A percentile compares a stretch with the other conserved stretches of the same genome.
These are phyloP conservation scores for Massariosphaeria phaeospora DNA, from an alignment of 495 filamentous ascomycete genomes.

Conservation along the genomic window DNA sequence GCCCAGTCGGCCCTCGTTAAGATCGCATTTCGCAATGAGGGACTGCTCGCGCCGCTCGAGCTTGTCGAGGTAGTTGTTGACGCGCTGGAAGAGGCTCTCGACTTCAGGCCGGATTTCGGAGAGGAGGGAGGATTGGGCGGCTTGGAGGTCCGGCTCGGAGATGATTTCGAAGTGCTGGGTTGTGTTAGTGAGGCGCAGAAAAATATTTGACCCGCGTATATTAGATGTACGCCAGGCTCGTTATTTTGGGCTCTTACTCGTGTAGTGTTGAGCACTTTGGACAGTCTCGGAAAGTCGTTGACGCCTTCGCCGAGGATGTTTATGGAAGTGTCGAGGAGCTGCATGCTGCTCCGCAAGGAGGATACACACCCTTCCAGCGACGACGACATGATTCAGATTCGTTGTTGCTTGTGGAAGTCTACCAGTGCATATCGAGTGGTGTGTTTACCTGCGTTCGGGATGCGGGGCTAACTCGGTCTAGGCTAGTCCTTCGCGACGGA, in stretches of 20 bases:
- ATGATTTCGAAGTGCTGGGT: slow-evolving; percentile 74
- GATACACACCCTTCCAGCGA: slow-evolving; percentile 61
- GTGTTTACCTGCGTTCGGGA: no score
- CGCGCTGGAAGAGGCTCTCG: slow-evolving; percentile 57
- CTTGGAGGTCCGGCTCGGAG: slow-evolving; percentile 59
- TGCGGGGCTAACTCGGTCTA: no score
- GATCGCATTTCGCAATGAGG: slow-evolving; percentile 63
- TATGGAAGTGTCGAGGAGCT: slow-evolving; percentile 69
- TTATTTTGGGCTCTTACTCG: slow-evolving; percentile 47
- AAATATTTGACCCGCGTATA: not conserved
- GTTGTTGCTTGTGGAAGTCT: no score
- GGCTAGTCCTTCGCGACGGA: not conserved
- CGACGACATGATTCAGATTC: slow-evolving; percentile 17
- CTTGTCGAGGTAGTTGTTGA: slow-evolving; percentile 64
- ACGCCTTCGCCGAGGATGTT: slow-evolving; percentile 66
- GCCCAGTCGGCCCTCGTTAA: slow-evolving; percentile 64
- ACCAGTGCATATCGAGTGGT: no score
- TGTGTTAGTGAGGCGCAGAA: not conserved
- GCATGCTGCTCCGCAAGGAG: slow-evolving; percentile 64
- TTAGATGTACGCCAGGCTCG: not conserved
- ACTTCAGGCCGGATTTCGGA: slow-evolving; percentile 74
- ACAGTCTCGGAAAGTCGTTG: slow-evolving; percentile 67
- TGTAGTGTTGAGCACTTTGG: slow-evolving; percentile 65
- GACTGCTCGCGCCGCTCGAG: slow-evolving; percentile 64
- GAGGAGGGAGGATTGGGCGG: slow-evolving; percentile 64